Evolutionary conservation across 2,329 filamentous ascomycete genomes (phyloP).

Genomic region (Phialophora expanda): DNA sequence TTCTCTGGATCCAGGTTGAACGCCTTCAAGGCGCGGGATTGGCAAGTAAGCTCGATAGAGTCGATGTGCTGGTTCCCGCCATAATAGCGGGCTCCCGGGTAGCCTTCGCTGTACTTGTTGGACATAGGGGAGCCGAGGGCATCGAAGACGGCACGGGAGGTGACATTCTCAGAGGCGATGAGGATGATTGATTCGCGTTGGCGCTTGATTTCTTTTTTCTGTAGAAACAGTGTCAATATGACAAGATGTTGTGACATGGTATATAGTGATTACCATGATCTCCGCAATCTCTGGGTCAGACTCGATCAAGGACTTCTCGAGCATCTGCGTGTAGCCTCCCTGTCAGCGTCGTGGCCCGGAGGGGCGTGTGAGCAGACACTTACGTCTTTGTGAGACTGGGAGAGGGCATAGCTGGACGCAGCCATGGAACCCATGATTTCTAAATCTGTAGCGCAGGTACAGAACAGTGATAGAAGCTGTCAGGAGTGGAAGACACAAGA

Average conservation of each 20-base stretch:
- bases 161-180: constrained; percentile 95
- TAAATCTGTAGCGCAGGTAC: background rate
- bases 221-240: constrained; percentile 2
- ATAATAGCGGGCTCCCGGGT: constrained; percentile 94
- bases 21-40: constrained; percentile 84
- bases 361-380: constrained; percentile 42
- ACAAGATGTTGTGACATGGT: constrained; percentile 1
- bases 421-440: constrained; percentile 38
- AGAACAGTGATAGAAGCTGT: background rate
- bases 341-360: constrained; percentile 15
- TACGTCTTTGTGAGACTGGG: constrained; percentile 69
- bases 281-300: constrained; percentile 91
- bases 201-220: constrained; percentile 80
- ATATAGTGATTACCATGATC: constrained; percentile 77
- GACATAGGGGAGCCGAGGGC: constrained; percentile 94
- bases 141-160: constrained; percentile 88
- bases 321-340: constrained; percentile 67
- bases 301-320: constrained; percentile 92
- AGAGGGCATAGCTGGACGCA: constrained; percentile 65
- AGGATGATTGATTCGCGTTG: constrained; percentile 99
- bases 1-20: constrained; percentile 82
- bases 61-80: constrained; percentile 97
- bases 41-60: constrained; percentile 84
- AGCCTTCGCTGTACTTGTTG: constrained; percentile 99
- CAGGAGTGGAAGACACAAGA: background rate